These are phyloP conservation scores for Uronychia setigera DNA, from an alignment of 73 alveolate genomes.

Conservation along the genomic window DNA sequence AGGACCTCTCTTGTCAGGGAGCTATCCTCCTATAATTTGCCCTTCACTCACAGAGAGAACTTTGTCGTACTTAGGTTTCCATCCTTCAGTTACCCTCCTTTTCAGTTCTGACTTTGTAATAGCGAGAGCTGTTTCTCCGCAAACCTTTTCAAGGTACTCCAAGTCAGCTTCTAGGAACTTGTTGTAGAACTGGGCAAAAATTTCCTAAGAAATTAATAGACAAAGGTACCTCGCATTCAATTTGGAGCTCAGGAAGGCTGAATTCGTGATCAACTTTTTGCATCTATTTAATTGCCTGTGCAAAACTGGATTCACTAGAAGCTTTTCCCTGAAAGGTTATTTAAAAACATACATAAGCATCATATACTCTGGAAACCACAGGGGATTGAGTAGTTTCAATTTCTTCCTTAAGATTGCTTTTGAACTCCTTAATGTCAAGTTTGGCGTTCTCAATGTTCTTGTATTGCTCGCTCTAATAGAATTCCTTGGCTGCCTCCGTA, in stretches of 20 bases:
- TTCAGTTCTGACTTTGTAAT: conserved; percentile 41
- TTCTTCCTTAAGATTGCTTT: conserved; percentile 42
- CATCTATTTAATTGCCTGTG: conserved; percentile 55
- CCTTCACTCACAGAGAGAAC: conserved; percentile 21
- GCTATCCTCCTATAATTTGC: conserved; percentile 23
- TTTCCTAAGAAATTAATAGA: conserved; percentile 13
- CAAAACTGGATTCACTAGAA: neutral
- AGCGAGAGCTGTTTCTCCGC: conserved; percentile 65
- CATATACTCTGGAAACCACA: conserved; percentile 25
- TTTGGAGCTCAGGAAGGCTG: conserved; percentile 28
- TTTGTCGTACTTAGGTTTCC: conserved; percentile 46
- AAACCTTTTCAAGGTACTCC: conserved; percentile 57
- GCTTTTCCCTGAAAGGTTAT: conserved; percentile 21
- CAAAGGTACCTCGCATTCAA: neutral
- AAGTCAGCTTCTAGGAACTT: conserved; percentile 53
- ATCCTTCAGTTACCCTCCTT: conserved; percentile 56
- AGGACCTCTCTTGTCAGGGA: conserved; percentile 39
- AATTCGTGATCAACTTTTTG: conserved; percentile 46
- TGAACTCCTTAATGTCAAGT: conserved; percentile 39
- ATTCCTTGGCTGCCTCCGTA: conserved; percentile 34
- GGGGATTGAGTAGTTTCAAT: conserved; percentile 61
- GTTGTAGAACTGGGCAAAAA: conserved; percentile 47
- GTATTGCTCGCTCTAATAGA: conserved; percentile 47
- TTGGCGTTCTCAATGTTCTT: conserved; percentile 27
- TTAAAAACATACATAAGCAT: conserved; percentile 14